Evolutionary conservation across 2,329 filamentous ascomycete genomes (phyloP), one percentile per base, ranked within the genome.

Genomic region (Rosellinia necatrix): DNA sequence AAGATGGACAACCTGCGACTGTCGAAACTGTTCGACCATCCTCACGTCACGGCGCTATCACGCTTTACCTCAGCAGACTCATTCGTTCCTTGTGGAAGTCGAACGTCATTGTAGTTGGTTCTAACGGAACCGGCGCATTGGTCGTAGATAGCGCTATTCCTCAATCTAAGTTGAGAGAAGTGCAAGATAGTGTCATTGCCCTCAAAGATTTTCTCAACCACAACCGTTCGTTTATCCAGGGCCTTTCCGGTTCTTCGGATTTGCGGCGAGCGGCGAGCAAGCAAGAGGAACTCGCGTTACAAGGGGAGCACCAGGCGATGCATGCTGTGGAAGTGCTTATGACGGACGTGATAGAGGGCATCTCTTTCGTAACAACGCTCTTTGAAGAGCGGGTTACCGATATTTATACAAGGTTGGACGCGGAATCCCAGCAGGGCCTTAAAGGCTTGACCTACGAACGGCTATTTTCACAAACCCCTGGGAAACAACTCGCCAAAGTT

Each of bases 361-460:
- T 99, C 48, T 96, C 93, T 0, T 99, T 99, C 66, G 91, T 97
- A 3, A 81, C 93, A 19, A 94, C 97, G 70, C 81, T 99, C 1
- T 97, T 97, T 59, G 93, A 97, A 63, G 93, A 99, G 78, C 86
- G 89, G 9, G 87, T 97, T 4, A 86, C 91, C 38, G 93, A 99
- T 59, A 96, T 97, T 42, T 87, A 92, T 62, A 78, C 86, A 4
- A 81, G 90, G 4, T 79, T 99, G 4, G 86, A 92, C 6, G 88
- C 90, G 3, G 75, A 81, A 0, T 82, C 87, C 1, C 87, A 88
- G 57, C 81, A 87, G 61, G 83, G 86, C 56, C 85, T 96, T 49
- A 82, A 84, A 56, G 83, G 87, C 30, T 81, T 99, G 49, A 97
- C 91, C 0, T 99, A 91, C 68, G 91, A 97, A 71, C 83, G 85